Evolutionary conservation across 1,284 basidiomycete genomes (phyloP).

Genomic region (Leccinum ponderosum): DNA sequence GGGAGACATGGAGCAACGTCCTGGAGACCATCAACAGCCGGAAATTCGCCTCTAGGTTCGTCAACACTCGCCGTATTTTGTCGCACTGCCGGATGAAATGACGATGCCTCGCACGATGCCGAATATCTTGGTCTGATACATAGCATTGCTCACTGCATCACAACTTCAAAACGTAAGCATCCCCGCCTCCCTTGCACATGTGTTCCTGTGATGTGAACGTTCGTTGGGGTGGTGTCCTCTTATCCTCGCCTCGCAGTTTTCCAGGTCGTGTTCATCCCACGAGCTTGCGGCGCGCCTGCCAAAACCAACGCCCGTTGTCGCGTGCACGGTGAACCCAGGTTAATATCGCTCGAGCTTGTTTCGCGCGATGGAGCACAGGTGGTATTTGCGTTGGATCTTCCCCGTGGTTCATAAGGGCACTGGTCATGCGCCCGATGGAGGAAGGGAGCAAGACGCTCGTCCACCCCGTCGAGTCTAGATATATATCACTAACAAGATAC

Average conservation of each 20-base stretch:
- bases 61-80: not conserved
- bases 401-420: not conserved
- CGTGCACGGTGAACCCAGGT: constrained; percentile 33
- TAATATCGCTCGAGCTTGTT: constrained; percentile 26
- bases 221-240: not conserved
- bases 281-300: constrained; percentile 28
- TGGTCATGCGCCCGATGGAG: constrained; percentile 14
- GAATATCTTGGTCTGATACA: not conserved
- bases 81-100: not conserved
- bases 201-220: not conserved
- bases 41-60: constrained; percentile 12
- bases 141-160: constrained; percentile 24
- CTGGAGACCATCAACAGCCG: constrained; percentile 12
- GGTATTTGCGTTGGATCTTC: constrained; percentile 2
- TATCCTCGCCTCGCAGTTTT: constrained; percentile 15
- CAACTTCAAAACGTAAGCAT: constrained; percentile 32
- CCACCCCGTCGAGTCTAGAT: constrained; percentile 3
- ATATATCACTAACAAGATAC: no score
- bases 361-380: constrained; percentile 10
- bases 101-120: no score
- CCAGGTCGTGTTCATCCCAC: constrained; percentile 29
- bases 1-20: constrained; percentile 10
- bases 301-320: constrained; percentile 22
- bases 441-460: constrained; percentile 23
- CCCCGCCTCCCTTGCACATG: not conserved